Evolutionary conservation across 2,329 filamentous ascomycete genomes (phyloP), one percentile per base, ranked within the genome.

Genomic region (Chaetomiaceae sp.): DNA sequence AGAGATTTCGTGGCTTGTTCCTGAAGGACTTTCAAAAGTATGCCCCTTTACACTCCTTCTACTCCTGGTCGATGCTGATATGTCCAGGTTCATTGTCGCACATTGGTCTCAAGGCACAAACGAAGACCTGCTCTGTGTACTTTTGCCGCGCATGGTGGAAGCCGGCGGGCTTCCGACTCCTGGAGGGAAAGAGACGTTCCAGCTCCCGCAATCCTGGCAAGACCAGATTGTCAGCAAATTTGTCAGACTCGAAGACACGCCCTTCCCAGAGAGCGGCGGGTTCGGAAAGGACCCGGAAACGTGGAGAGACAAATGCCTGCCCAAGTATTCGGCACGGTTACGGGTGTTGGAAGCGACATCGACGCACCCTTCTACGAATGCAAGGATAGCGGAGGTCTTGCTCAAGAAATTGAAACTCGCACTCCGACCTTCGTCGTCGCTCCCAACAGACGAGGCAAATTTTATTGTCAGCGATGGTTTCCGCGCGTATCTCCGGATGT

Each of bases 11-110:
- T 49, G 85, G 82, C 58, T 74, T 96, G n/a, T 78, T 95, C 29
- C 75, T 91, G 7, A 85, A 83, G 33, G 84, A 88, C 53, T 90
- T 97, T 61, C 89, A 95, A 67, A 89, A 82, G 80, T 89, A 71
- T 67, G 72, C 33, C 25, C n/a, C 23, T 33, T n/a, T 27, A 9
- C 3, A 11, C 9, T 11, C 2, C 7, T 23, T 14, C n/a, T 2
- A 1, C 5, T 10, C 6, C 25, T 4, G 14, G 29, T 38, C n/a
- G n/a, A n/a, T 23, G 13, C 36, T 48, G 42, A 62, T 69, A 51
- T 29, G 9, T 6, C 46, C 55, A 89, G 86, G 64, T 96, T 94
- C 63, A 77, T 96, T 57, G 74, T 84, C 29, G 78, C 78, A 6
- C 84, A 88, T 61, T 95, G 89, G 89, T 80, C 82, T 3, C 79